These are phyloP conservation scores for Microbotryomycetes sp. DNA, from an alignment of 1,284 basidiomycete genomes.

Conservation along the genomic window DNA sequence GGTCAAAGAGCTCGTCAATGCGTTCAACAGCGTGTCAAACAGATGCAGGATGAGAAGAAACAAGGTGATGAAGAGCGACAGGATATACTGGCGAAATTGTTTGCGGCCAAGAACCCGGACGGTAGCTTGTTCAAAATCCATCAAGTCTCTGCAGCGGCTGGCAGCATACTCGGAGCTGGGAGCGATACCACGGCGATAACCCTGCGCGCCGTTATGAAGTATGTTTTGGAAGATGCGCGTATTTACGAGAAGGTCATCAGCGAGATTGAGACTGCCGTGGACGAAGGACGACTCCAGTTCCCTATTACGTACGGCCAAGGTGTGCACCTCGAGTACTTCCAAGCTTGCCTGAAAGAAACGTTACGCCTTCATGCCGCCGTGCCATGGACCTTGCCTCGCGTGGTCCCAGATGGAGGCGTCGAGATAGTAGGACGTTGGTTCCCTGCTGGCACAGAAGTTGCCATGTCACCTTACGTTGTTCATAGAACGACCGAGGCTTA, in stretches of 20 bases:
- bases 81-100: neutral
- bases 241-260: constrained; percentile 33
- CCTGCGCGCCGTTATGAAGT: constrained; percentile 37
- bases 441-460: constrained; percentile 24
- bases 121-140: neutral
- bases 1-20: neutral
- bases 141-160: neutral
- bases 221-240: constrained; percentile 33
- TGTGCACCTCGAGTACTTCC: constrained; percentile 33
- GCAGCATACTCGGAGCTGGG: neutral
- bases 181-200: constrained; percentile 19
- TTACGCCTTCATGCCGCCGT: constrained; percentile 41
- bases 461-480: neutral
- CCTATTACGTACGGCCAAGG: constrained; percentile 37
- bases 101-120: neutral
- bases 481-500: neutral
- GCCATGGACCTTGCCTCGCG: constrained; percentile 38
- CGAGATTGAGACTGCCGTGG: constrained; percentile 37
- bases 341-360: constrained; percentile 40
- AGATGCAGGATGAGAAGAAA: neutral
- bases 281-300: constrained; percentile 28
- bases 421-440: constrained; percentile 36
- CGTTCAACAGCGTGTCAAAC: neutral
- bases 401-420: constrained; percentile 36
- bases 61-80: neutral